A percentile compares a stretch with the other conserved stretches of the same genome.
Conservation (phyloP, 768 basidiomycete species). For the Gloeopeniophorella convolvens region DNA sequence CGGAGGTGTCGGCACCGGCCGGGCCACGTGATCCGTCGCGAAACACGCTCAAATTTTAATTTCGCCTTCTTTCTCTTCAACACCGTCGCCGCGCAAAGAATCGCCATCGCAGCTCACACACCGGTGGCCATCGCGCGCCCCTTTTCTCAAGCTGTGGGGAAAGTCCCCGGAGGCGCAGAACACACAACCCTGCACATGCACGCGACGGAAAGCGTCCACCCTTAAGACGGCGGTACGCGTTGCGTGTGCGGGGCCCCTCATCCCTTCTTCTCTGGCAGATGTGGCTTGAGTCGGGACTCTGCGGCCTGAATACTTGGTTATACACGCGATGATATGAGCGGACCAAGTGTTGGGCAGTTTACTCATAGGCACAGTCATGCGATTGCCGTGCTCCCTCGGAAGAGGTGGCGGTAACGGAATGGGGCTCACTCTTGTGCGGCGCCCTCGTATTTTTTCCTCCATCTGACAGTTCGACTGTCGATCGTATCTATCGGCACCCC, state of each 20-base stretch:
- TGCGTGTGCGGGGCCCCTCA: slow-evolving; percentile 30
- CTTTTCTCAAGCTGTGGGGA: slow-evolving; percentile 70
- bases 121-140: slow-evolving; percentile 44
- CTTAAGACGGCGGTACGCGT: slow-evolving; percentile 56
- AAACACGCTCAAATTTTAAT: neutral
- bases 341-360: slow-evolving; percentile 46
- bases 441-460: slow-evolving; percentile 50
- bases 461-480: slow-evolving; percentile 17
- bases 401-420: slow-evolving; percentile 64
- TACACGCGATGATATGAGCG: slow-evolving; percentile 75
- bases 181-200: slow-evolving; percentile 37
- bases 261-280: slow-evolving; percentile 12
- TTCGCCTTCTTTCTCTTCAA: slow-evolving; percentile 24
- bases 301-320: slow-evolving; percentile 37
- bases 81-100: slow-evolving; percentile 61
- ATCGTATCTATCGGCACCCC: too few species aligned
- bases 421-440: slow-evolving; percentile 86
- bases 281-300: slow-evolving; percentile 23
- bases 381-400: slow-evolving; percentile 47
- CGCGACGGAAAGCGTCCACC: slow-evolving; percentile 65
- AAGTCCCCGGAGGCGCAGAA: slow-evolving; percentile 92
- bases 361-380: slow-evolving; percentile 89
- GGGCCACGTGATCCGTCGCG: slow-evolving; percentile 6
- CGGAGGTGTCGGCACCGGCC: slow-evolving; percentile 3
- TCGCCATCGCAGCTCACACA: slow-evolving; percentile 81